A percentile compares a stretch with the other conserved stretches of the same genome.
Conservation (phyloP, 148 eudicot species). For the Camellia lanceoleosa region DNA sequence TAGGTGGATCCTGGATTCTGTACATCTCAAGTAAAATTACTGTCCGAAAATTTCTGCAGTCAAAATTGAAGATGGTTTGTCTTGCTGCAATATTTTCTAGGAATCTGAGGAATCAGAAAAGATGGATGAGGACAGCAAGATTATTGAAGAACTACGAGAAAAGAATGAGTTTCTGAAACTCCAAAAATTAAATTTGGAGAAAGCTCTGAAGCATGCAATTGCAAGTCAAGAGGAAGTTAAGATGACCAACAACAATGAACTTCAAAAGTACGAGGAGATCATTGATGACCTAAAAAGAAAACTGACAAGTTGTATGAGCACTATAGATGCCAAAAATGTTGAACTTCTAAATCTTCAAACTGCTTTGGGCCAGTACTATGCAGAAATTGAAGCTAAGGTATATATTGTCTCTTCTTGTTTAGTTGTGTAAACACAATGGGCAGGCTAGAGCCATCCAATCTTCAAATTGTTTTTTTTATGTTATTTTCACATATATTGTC, state of each 20-base stretch:
- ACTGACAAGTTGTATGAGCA: conserved; percentile 50
- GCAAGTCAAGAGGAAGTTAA: conserved; percentile 74
- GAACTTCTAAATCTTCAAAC: conserved; percentile 90
- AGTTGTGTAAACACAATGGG: background rate
- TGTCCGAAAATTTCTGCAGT: conserved; percentile 19
- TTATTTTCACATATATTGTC: conserved; percentile 8
- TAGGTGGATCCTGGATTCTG: conserved; percentile 19
- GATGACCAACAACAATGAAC: conserved; percentile 53
- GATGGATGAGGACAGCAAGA: conserved; percentile 95
- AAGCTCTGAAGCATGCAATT: conserved; percentile 73
- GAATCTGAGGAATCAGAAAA: conserved; percentile 97
- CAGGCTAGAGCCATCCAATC: background rate
- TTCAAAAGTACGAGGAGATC: conserved; percentile 68
- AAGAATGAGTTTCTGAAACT: conserved; percentile 63
- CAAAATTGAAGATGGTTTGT: conserved; percentile 31
- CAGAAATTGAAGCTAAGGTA: conserved; percentile 98
- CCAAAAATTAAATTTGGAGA: conserved; percentile 73
- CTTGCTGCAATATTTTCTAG: conserved; percentile 41
- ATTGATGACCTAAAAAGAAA: conserved; percentile 81
- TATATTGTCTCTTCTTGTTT: conserved; percentile 10
- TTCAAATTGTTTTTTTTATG: background rate
- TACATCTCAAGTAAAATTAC: conserved; percentile 18
- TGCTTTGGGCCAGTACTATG: conserved; percentile 97
- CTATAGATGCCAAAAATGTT: conserved; percentile 77
- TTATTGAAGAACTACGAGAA: conserved; percentile 75